Conservation (phyloP, 2,329 filamentous ascomycete species). For the Talaromyces amestolkiae region DNA sequence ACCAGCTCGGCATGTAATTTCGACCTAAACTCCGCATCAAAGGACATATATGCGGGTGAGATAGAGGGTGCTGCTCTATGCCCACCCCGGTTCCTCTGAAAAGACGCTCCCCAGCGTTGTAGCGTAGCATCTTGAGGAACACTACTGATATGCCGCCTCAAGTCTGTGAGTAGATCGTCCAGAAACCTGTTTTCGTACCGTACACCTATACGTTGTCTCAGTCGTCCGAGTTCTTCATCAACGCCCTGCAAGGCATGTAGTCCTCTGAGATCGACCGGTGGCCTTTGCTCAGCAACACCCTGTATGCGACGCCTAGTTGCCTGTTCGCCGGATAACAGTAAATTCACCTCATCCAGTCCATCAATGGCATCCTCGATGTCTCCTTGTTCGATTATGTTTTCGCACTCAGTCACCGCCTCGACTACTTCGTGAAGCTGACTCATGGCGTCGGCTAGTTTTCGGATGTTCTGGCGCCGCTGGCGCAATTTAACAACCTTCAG, state of each 20-base stretch:
- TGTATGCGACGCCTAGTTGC: conserved; percentile 31
- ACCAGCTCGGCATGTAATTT: conserved; percentile 69
- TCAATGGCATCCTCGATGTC: conserved; percentile 77
- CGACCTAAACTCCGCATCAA: conserved; percentile 67
- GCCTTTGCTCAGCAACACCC: conserved; percentile 30
- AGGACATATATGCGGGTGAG: conserved; percentile 75
- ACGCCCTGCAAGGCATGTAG: conserved; percentile 79
- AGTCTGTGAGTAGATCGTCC: conserved; percentile 71
- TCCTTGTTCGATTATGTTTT: conserved; percentile 77
- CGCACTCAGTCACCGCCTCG: conserved; percentile 70
- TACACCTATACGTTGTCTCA: conserved; percentile 80
- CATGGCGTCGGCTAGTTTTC: conserved; percentile 77
- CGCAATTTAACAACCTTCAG: conserved; percentile 82
- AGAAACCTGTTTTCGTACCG: conserved; percentile 81
- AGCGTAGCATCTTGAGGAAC: conserved; percentile 72
- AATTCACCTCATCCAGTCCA: conserved; percentile 73
- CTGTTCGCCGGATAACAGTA: conserved; percentile 72
- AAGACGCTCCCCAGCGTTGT: conserved; percentile 78
- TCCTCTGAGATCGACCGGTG: conserved; percentile 68
- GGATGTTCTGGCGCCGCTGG: conserved; percentile 77
- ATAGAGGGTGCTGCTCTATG: conserved; percentile 65
- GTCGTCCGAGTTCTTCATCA: conserved; percentile 68
- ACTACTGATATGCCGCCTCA: conserved; percentile 74
- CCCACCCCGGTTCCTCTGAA: conserved; percentile 66
- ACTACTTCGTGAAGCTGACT: conserved; percentile 79